These are phyloP conservation scores for Eucalyptus brandiana DNA, from an alignment of 345 rosid genomes.

Conservation along the genomic window DNA sequence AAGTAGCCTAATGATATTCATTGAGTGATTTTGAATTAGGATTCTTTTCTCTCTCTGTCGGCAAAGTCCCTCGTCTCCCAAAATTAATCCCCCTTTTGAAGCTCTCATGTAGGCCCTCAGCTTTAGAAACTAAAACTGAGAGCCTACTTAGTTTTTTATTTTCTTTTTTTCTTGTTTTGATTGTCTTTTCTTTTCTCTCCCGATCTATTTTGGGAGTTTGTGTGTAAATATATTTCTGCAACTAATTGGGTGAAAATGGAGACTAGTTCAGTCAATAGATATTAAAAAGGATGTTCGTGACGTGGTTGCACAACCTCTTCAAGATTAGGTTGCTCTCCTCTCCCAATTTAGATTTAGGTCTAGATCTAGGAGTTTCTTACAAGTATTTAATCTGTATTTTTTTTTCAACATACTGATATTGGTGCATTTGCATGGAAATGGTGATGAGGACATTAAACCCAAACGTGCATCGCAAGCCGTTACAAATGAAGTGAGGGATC, in stretches of 20 bases:
- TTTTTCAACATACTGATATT: background rate
- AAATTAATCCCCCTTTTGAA: background rate
- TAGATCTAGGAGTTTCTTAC: background rate
- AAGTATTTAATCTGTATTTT: background rate
- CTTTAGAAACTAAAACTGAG: no score
- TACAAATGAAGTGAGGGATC: background rate
- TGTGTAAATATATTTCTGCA: background rate
- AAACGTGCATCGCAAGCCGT: fast-evolving
- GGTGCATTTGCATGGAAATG: background rate
- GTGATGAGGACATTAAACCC: background rate
- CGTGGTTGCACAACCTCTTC: fast-evolving
- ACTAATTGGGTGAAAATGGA: background rate
- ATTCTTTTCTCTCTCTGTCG: background rate
- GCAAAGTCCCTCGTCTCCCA: background rate
- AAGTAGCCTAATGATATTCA: background rate
- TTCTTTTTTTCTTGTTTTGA: no score
- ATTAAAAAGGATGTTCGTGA: background rate
- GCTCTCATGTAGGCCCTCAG: background rate
- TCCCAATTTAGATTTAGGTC: background rate
- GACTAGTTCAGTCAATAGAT: background rate
- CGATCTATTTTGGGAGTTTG: no score
- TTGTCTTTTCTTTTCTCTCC: background rate
- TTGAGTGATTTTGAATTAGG: background rate
- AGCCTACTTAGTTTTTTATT: background rate
- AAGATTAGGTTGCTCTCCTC: background rate